phyloP scores from a whole-genome alignment of 179 eudicot species.

The Vitellaria paradoxa region DNA sequence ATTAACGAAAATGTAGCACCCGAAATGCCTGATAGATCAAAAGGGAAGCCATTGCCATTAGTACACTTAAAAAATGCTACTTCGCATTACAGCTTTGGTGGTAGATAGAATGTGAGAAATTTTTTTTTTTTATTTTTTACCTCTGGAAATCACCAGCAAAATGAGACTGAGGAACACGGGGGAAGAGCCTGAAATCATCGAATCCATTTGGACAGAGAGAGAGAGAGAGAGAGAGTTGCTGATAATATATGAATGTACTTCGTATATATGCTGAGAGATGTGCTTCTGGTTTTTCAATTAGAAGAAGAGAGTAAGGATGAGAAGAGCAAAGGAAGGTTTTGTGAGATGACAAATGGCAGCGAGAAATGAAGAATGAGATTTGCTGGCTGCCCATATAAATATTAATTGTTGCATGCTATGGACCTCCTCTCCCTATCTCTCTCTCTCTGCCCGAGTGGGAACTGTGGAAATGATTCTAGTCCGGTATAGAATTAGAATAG shows the following conservation, averaged over 20 bases:
- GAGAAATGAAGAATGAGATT: background rate
- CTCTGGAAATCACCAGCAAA: conserved; percentile 17
- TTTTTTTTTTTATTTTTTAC: background rate
- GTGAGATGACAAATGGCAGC: background rate
- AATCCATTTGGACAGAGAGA: conserved; percentile 14
- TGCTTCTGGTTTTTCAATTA: no score
- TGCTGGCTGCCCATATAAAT: background rate
- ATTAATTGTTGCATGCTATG: no score
- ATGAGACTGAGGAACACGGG: conserved; percentile 14
- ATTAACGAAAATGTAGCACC: conserved; percentile 56
- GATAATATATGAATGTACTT: no score
- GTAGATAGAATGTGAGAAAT: no score
- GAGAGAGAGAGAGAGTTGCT: background rate
- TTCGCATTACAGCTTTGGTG: no score
- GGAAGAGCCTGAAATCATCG: conserved; percentile 3
- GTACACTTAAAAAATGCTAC: no score
- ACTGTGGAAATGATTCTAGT: no score
- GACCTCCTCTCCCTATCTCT: no score
- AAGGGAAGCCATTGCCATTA: no score
- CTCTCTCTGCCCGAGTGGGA: no score
- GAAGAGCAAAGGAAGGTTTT: background rate
- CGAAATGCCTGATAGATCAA: background rate
- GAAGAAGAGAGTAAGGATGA: background rate
- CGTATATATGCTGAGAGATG: no score
- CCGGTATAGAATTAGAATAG: no score